These are phyloP conservation scores for Penicillium sp. DNA, from an alignment of 2,329 filamentous ascomycete species.

Conservation along the genomic window DNA sequence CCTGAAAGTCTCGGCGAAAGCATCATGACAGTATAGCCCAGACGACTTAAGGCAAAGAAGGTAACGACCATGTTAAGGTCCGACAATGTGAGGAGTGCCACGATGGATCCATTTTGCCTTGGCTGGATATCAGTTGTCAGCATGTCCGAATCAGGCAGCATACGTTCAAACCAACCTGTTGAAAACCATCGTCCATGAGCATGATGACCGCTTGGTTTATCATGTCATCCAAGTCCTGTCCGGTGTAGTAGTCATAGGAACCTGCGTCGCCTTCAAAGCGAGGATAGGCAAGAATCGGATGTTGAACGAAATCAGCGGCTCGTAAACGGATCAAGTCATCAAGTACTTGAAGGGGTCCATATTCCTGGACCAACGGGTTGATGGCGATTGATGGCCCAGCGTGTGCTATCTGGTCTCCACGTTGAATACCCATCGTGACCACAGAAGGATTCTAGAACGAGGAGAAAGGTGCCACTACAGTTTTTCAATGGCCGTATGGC, in stretches of 20 bases:
- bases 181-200: slow-evolving; percentile 35
- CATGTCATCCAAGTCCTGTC: slow-evolving; percentile 37
- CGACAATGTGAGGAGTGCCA: slow-evolving; percentile 44
- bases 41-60: slow-evolving; percentile 47
- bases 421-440: slow-evolving; percentile 22
- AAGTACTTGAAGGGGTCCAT: slow-evolving; percentile 42
- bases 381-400: slow-evolving; percentile 7
- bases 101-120: slow-evolving; percentile 20
- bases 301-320: slow-evolving; percentile 40
- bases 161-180: slow-evolving; percentile 10
- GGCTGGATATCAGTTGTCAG: slow-evolving; percentile 12
- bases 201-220: slow-evolving; percentile 36
- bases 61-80: slow-evolving; percentile 46
- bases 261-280: slow-evolving; percentile 30
- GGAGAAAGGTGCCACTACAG: neutral
- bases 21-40: slow-evolving; percentile 47
- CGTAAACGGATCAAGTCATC: slow-evolving; percentile 46
- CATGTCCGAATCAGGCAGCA: fast-evolving
- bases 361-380: slow-evolving; percentile 29
- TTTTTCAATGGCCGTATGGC: neutral
- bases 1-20: slow-evolving; percentile 46
- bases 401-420: slow-evolving; percentile 7
- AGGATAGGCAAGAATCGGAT: slow-evolving; percentile 46
- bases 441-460: neutral
- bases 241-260: slow-evolving; percentile 45